Conservation (phyloP, 352 stramenopile genomes). For the Pythium monospermum region DNA sequence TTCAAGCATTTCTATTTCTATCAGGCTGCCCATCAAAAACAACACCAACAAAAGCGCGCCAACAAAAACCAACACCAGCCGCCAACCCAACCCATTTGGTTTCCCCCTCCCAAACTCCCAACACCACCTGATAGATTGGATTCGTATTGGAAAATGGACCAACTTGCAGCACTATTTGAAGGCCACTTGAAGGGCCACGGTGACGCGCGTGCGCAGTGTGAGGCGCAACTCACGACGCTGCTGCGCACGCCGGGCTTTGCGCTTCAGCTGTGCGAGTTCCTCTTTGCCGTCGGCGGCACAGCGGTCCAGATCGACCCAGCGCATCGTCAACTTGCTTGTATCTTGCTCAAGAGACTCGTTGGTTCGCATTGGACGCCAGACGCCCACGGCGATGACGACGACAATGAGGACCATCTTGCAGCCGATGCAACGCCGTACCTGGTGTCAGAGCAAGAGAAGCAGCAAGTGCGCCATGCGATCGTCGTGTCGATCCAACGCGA, state of each 20-base stretch:
- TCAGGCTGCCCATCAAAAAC: background rate
- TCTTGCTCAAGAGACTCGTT: slow-evolving; percentile 78
- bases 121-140: too few relatives aligned
- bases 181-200: slow-evolving; percentile 42
- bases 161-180: slow-evolving; percentile 50
- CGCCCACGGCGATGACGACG: slow-evolving; percentile 22
- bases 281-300: slow-evolving; percentile 40
- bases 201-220: slow-evolving; percentile 46
- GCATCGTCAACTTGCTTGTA: slow-evolving; percentile 62
- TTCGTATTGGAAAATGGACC: slow-evolving; percentile 26
- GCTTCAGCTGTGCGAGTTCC: slow-evolving; percentile 61
- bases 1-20: background rate
- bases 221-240: slow-evolving; percentile 60
- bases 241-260: slow-evolving; percentile 61
- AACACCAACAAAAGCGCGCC: background rate
- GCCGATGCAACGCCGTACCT: slow-evolving; percentile 27
- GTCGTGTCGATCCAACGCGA: slow-evolving; percentile 44
- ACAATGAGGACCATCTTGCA: slow-evolving; percentile 18
- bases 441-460: slow-evolving; percentile 61
- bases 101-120: too few relatives aligned
- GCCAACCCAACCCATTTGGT: background rate
- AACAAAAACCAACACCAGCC: background rate
- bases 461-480: slow-evolving; percentile 52
- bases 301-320: slow-evolving; percentile 24
- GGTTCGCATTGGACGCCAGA: slow-evolving; percentile 48